These are phyloP conservation scores for Taxillus chinensis DNA, from an alignment of 164 flowering plant species.

Conservation along the genomic window DNA sequence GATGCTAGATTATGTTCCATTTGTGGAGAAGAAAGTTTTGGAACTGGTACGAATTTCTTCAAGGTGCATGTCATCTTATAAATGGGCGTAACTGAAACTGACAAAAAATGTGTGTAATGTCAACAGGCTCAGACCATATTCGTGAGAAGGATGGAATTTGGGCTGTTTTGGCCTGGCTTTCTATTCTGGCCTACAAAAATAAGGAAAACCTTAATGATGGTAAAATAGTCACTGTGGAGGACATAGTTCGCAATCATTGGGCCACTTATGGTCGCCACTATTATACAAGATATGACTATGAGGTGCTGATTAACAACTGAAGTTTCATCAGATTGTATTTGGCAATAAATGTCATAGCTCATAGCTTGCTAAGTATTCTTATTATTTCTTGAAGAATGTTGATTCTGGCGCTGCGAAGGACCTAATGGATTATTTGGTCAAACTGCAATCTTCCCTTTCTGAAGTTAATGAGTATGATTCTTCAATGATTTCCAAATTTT, in stretches of 20 bases:
- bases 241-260: slow-evolving; percentile 93
- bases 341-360: background rate
- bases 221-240: slow-evolving; percentile 84
- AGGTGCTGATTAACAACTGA: slow-evolving; percentile 32
- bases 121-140: slow-evolving; percentile 88
- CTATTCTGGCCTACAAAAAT: slow-evolving; percentile 77
- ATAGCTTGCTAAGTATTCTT: too few relatives aligned
- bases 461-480: slow-evolving; percentile 73
- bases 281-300: slow-evolving; percentile 95
- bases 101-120: background rate
- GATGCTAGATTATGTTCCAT: slow-evolving; percentile 94
- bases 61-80: background rate
- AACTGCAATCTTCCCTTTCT: slow-evolving; percentile 63
- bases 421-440: slow-evolving; percentile 80
- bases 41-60: slow-evolving; percentile 60
- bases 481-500: background rate
- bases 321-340: background rate
- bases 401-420: slow-evolving; percentile 93
- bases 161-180: slow-evolving; percentile 98
- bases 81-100: background rate
- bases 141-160: slow-evolving; percentile 99
- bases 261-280: slow-evolving; percentile 87
- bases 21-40: slow-evolving; percentile 99
- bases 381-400: slow-evolving; percentile 61
- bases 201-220: slow-evolving; percentile 68